These are phyloP conservation scores for Cercospora berteroae DNA, from an alignment of 2,329 filamentous ascomycete species.

Conservation along the genomic window DNA sequence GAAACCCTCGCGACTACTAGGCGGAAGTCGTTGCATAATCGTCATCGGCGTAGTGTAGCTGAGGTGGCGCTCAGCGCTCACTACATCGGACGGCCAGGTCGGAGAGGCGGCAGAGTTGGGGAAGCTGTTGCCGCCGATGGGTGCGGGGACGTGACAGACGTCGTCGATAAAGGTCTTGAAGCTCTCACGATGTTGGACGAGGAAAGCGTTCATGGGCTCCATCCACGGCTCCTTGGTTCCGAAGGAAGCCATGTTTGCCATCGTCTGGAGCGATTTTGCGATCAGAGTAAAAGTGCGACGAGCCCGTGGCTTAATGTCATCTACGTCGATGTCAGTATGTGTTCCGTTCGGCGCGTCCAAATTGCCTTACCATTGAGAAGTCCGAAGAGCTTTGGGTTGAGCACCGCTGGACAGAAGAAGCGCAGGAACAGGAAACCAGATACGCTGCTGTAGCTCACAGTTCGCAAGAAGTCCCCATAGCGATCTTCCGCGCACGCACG, in stretches of 20 bases:
- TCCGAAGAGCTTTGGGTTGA: constrained; percentile 92
- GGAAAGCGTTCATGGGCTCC: constrained; percentile 94
- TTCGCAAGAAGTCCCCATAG: constrained; percentile 87
- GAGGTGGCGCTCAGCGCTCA: constrained; percentile 36
- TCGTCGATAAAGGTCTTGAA: constrained; percentile 86
- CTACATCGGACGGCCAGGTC: constrained; percentile 29
- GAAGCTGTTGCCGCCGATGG: constrained; percentile 54
- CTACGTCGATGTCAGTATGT: constrained; percentile 44
- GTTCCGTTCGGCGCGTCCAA: not conserved
- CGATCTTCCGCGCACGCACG: constrained; percentile 89
- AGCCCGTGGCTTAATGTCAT: constrained; percentile 78
- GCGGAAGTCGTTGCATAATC: constrained; percentile 78
- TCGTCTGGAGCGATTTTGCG: constrained; percentile 84
- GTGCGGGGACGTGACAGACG: constrained; percentile 77
- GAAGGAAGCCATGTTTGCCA: constrained; percentile 87
- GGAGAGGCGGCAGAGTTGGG: constrained; percentile 26
- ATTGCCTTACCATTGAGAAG: constrained; percentile 63
- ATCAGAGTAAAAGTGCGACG: constrained; percentile 89
- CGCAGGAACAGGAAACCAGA: constrained; percentile 92
- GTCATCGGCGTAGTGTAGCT: constrained; percentile 85
- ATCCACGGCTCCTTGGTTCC: constrained; percentile 98
- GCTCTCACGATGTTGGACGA: constrained; percentile 69
- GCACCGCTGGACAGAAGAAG: constrained; percentile 93
- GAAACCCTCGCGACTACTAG: constrained; percentile 83
- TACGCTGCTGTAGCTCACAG: constrained; percentile 88